Base-by-base conservation (phyloP, 192 early-diverging fungal genomes). In the Dissophora globulifera region DNA sequence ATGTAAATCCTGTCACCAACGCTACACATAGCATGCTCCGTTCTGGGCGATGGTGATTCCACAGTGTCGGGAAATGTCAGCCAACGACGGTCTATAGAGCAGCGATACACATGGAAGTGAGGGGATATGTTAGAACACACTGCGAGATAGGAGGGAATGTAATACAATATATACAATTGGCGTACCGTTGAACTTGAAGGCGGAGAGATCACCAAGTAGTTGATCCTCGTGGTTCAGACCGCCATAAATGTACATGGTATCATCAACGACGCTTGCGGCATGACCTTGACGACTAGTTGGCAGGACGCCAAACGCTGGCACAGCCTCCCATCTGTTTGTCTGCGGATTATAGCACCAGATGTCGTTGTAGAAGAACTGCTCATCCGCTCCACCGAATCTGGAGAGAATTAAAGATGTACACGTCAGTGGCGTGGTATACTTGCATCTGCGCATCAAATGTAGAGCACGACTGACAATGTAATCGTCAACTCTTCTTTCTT, bases 361-460 rank as follows among this genome's bases (percentile, higher is more conserved):
- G 47, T 88, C 87, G 60, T 88, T 86, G 55, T 81, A 85, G 23
- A 82, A 81, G 57, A 61, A 67, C 25, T 81, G 62, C 20, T 76
- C 81, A 67, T 86, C 82, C 1, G 61, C 79, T 32, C 87, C 87
- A 30, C 85, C 85, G 58, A 88, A 88, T 42, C 86, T 87, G 61
- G 5, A 32, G 38, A n/a, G n/a, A n/a, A n/a, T n/a, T n/a, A n/a
- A n/a, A n/a, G n/a, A n/a, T n/a, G n/a, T n/a, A n/a, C n/a, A n/a
- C n/a, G n/a, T n/a, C n/a, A n/a, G n/a, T n/a, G n/a, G n/a, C n/a
- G n/a, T n/a, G n/a, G n/a, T n/a, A n/a, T n/a, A n/a, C n/a, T n/a
- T n/a, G n/a, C n/a, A n/a, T n/a, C n/a, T n/a, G n/a, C n/a, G n/a
- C n/a, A n/a, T n/a, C n/a, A n/a, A n/a, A n/a, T n/a, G n/a, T n/a